Percentiles rank a stretch among this genome's conserved stretches.
These are phyloP conservation scores for Agapanthus africanus DNA, from an alignment of 106 monocot species.

Conservation along the genomic window DNA sequence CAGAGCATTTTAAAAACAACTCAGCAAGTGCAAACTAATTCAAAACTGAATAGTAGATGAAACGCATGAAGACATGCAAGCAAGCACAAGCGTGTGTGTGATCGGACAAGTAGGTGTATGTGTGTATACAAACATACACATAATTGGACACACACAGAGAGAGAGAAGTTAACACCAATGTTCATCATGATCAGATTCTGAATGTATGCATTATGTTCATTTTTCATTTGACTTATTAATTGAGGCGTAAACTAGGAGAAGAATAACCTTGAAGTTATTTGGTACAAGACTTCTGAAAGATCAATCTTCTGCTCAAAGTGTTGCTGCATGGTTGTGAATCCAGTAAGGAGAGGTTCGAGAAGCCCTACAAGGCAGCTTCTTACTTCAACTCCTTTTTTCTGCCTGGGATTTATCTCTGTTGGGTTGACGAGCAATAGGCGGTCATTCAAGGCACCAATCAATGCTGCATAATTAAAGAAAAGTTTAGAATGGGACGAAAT, in stretches of 20 bases:
- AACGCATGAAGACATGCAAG: no score
- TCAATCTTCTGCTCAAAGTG: constrained; percentile 94
- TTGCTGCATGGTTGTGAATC: constrained; percentile 97
- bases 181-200: neutral
- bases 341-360: constrained; percentile 96
- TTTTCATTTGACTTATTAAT: neutral
- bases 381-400: constrained; percentile 91
- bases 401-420: constrained; percentile 87
- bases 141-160: no score
- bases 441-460: constrained; percentile 92
- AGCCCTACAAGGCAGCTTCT: constrained; percentile 92
- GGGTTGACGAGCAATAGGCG: constrained; percentile 76
- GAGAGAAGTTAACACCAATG: neutral
- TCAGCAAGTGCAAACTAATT: neutral
- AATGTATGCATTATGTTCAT: neutral
- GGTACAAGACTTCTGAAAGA: constrained; percentile 92
- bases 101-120: neutral
- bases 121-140: no score
- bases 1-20: constrained; percentile 5
- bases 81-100: no score
- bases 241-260: neutral
- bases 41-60: neutral
- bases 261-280: constrained; percentile 90
- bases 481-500: neutral
- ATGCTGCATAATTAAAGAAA: constrained; percentile 36